Evolutionary conservation across 2,329 filamentous ascomycete species (phyloP), one percentile per base, ranked within the genome.

Genomic region (Pestalotiopsis sp.): DNA sequence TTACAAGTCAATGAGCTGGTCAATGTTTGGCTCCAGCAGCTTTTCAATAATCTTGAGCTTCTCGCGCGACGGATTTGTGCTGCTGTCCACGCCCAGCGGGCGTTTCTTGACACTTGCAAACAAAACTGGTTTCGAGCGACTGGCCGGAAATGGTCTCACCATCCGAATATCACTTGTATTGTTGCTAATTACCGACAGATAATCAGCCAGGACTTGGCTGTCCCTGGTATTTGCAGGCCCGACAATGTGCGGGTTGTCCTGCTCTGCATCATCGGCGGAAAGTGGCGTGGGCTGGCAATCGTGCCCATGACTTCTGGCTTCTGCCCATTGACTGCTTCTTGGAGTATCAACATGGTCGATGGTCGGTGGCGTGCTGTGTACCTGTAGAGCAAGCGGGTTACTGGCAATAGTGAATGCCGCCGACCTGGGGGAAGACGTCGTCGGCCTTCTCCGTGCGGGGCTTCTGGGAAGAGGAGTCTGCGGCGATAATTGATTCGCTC

Each of bases 201-300:
- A 88, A 64, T 87, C 84, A n/a, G 88, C 85, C 59, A 90, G 80
- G 11, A 90, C 82, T 65, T 89, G 87, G 1, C 85, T 87, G 77
- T 90, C 88, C 62, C 85, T 85, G 4, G 86, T 87, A 5, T 86
- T 82, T 5, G 87, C 85, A 0, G 88, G 88, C 0, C 88, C 87
- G 64, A 90, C 83, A 68, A 90, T 88, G 70, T 88, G 85, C 2
- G 82, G 80, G 69, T 81, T 83, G 30, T 82, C 77, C 65, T 68
- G 71, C 69, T 59, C 72, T 66, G 78, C 77, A 65, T 80, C 81
- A 68, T 79, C 80, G 56, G 74, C 74, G 24, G 66, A 69, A 24
- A 68, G 68, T 62, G 68, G 67, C 39, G 48, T 68, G 48, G 64
- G 58, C 30, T 64, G 68, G n/a, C n/a, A 48, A 17, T 38, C 52